These are phyloP conservation scores for Penicillium sp. DNA, from an alignment of 2,329 filamentous ascomycete genomes.

Conservation along the genomic window DNA sequence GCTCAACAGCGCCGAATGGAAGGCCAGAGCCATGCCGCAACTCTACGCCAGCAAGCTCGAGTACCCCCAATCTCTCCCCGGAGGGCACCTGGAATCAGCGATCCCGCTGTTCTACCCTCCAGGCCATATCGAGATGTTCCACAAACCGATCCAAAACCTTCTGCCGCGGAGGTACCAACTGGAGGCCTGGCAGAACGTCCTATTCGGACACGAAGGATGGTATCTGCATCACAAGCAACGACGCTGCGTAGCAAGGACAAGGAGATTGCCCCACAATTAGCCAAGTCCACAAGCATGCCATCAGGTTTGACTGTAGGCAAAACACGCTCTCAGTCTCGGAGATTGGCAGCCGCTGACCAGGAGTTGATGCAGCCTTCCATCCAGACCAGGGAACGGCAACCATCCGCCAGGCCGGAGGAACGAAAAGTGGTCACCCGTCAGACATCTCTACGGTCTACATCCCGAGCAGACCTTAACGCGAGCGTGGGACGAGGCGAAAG, in stretches of 20 bases:
- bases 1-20: slow-evolving; percentile 36
- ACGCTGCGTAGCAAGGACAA: slow-evolving; percentile 27
- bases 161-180: slow-evolving; percentile 12
- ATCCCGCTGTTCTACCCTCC: slow-evolving; percentile 14
- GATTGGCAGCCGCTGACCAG: slow-evolving; percentile 27
- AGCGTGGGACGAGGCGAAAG: slow-evolving; percentile 7
- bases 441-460: slow-evolving; percentile 13
- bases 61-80: slow-evolving; percentile 26
- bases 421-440: slow-evolving; percentile 8
- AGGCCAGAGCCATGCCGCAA: slow-evolving; percentile 40
- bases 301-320: slow-evolving; percentile 33
- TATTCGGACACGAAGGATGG: slow-evolving; percentile 31
- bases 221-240: slow-evolving; percentile 28
- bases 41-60: slow-evolving; percentile 39
- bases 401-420: slow-evolving; percentile 18
- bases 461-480: slow-evolving; percentile 10
- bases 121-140: slow-evolving; percentile 15
- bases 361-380: slow-evolving; percentile 11
- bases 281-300: slow-evolving; percentile 28
- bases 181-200: slow-evolving; percentile 35
- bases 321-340: slow-evolving; percentile 36
- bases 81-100: slow-evolving; percentile 21
- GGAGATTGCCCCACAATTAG: slow-evolving; percentile 20
- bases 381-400: slow-evolving; percentile 17
- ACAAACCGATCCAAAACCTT: slow-evolving; percentile 13